phyloP scores from a whole-genome alignment of 192 early-diverging fungal species.

The Coemansia sp. region DNA sequence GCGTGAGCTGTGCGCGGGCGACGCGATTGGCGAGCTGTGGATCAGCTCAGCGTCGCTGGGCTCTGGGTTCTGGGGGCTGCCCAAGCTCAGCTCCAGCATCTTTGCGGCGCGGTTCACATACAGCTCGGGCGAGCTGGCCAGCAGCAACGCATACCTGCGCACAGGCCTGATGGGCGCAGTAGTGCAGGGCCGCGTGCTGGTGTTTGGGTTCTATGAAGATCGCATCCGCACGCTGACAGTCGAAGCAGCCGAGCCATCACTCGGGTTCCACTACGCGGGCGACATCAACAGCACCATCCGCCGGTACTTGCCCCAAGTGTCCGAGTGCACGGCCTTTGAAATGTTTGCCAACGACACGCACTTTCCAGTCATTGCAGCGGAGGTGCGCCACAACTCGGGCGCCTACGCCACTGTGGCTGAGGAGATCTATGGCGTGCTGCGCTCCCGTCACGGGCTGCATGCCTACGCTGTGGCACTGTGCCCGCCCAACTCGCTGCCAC shows the following conservation, averaged over 20 bases:
- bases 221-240: conserved; percentile 62
- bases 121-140: conserved; percentile 21
- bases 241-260: conserved; percentile 37
- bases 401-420: conserved; percentile 60
- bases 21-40: conserved; percentile 87
- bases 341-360: conserved; percentile 69
- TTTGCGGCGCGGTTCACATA: conserved; percentile 64
- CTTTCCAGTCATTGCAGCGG: conserved; percentile 72
- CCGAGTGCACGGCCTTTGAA: conserved; percentile 64
- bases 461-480: conserved; percentile 66
- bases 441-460: conserved; percentile 64
- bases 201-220: conserved; percentile 80
- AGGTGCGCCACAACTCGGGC: conserved; percentile 59
- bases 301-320: conserved; percentile 35
- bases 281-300: conserved; percentile 42
- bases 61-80: conserved; percentile 76
- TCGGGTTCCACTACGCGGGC: conserved; percentile 49
- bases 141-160: conserved; percentile 69
- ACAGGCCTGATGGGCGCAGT: conserved; percentile 75
- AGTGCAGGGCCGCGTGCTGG: conserved; percentile 69
- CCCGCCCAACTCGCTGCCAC: conserved; percentile 62
- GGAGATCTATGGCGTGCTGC: conserved; percentile 59
- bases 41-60: conserved; percentile 72
- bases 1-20: conserved; percentile 68
- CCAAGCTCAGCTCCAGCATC: conserved; percentile 72